Evolutionary conservation across 495 filamentous ascomycete species (phyloP).

Genomic region (Beverwykella pulmonaria): DNA sequence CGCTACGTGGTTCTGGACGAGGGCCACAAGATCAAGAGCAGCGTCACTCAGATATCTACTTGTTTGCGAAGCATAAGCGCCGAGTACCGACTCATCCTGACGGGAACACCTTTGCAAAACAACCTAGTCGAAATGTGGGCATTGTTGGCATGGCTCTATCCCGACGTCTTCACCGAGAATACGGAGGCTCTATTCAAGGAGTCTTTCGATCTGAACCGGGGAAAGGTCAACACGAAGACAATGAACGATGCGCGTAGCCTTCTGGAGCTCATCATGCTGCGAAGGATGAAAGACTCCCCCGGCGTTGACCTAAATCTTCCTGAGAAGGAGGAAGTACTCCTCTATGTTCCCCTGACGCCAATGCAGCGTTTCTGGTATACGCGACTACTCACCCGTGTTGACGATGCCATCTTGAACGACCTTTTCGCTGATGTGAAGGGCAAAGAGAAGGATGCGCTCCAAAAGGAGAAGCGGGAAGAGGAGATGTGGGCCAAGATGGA

Average conservation of each 20-base stretch:
- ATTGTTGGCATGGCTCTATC: slow-evolving; percentile 64
- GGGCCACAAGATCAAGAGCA: slow-evolving; percentile 66
- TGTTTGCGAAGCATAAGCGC: slow-evolving; percentile 56
- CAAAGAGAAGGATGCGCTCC: slow-evolving; percentile 52
- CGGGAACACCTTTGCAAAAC: slow-evolving; percentile 68
- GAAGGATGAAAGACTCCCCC: slow-evolving; percentile 63
- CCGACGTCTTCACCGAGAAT: slow-evolving; percentile 60
- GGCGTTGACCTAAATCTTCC: slow-evolving; percentile 62
- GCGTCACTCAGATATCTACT: slow-evolving; percentile 53
- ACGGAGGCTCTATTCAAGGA: slow-evolving; percentile 57
- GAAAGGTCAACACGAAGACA: slow-evolving; percentile 57
- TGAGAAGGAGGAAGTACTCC: slow-evolving; percentile 60
- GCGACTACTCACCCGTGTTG: slow-evolving; percentile 60
- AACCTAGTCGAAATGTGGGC: slow-evolving; percentile 66
- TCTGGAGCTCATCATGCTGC: slow-evolving; percentile 64
- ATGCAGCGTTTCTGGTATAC: slow-evolving; percentile 67
- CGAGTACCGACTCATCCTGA: slow-evolving; percentile 64
- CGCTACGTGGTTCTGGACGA: slow-evolving; percentile 62
- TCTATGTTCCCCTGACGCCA: slow-evolving; percentile 64
- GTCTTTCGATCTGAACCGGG: slow-evolving; percentile 61
- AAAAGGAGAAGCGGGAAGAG: slow-evolving; percentile 42
- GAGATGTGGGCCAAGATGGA: slow-evolving; percentile 17
- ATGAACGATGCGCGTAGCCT: slow-evolving; percentile 58
- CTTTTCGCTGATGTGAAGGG: slow-evolving; percentile 53
- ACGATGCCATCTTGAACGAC: slow-evolving; percentile 57